Conservation (phyloP, 73 alveolate genomes). For the Uronychia setigera region DNA sequence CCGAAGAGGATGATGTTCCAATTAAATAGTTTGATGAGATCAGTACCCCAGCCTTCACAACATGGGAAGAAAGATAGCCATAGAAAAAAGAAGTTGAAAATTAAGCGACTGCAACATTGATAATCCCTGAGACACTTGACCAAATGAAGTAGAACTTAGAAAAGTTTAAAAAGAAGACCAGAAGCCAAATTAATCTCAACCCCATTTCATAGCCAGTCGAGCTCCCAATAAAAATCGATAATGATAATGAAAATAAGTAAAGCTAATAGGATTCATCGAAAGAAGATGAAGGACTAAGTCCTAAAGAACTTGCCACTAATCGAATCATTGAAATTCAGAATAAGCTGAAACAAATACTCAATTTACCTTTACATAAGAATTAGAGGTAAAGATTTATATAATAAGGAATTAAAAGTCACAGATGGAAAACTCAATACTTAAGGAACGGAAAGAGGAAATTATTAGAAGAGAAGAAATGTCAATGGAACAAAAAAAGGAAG, state of each 20-base stretch:
- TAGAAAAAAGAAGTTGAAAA: not conserved
- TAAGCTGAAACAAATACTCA: not conserved
- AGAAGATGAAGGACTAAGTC: no score
- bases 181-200: not conserved
- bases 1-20: not conserved
- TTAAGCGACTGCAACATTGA: not conserved
- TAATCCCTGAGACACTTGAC: not conserved
- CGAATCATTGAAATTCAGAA: not conserved
- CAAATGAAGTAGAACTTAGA: not conserved
- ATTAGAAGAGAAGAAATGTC: no score
- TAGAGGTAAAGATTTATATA: no score
- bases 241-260: no score
- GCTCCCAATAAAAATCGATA: no score
- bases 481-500: no score
- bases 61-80: not conserved
- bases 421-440: no score
- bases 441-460: no score
- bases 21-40: not conserved
- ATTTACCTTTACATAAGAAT: no score
- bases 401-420: no score
- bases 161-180: not conserved
- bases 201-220: not conserved
- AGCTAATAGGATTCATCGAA: no score
- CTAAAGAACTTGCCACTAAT: not conserved
- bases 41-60: not conserved